phyloP scores from a whole-genome alignment of 2,329 filamentous ascomycete species.

The Cercospora sp. region DNA sequence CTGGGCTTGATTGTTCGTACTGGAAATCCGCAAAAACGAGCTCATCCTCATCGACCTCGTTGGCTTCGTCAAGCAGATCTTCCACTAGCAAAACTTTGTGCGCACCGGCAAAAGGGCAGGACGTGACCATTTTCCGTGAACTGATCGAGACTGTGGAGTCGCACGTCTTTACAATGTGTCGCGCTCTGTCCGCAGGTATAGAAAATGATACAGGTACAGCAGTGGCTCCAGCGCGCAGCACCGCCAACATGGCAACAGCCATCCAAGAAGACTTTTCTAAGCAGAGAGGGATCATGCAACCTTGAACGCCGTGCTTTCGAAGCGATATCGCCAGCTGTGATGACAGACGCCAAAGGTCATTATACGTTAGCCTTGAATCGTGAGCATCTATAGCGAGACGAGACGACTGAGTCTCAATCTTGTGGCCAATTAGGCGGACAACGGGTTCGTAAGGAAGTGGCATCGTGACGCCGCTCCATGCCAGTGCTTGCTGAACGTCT shows the following conservation, averaged over 20 bases:
- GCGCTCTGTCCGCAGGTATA: not conserved
- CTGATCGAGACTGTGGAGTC: not conserved
- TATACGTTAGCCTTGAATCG: conserved; percentile 34
- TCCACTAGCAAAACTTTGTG: not conserved
- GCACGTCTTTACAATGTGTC: not conserved
- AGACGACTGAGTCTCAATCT: not conserved
- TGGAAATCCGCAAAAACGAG: not conserved
- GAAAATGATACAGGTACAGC: not conserved
- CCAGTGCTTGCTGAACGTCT: not conserved
- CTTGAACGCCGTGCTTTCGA: conserved; percentile 7
- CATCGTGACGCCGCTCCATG: not conserved
- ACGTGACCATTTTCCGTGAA: not conserved
- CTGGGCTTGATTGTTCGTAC: not conserved
- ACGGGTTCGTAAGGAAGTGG: not conserved
- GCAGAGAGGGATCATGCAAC: conserved; percentile 25
- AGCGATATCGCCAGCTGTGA: conserved; percentile 8
- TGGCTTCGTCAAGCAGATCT: not conserved
- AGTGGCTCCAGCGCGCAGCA: conserved; percentile 35
- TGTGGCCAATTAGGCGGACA: not conserved
- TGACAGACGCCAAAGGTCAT: conserved; percentile 29
- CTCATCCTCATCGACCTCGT: not conserved
- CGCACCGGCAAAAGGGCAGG: not conserved
- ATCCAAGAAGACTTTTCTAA: conserved; percentile 35
- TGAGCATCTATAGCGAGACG: conserved; percentile 24
- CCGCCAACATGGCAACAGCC: conserved; percentile 30